Evolutionary conservation across 129 eudicot genomes (phyloP).

Genomic region (Scalesia atractyloides): DNA sequence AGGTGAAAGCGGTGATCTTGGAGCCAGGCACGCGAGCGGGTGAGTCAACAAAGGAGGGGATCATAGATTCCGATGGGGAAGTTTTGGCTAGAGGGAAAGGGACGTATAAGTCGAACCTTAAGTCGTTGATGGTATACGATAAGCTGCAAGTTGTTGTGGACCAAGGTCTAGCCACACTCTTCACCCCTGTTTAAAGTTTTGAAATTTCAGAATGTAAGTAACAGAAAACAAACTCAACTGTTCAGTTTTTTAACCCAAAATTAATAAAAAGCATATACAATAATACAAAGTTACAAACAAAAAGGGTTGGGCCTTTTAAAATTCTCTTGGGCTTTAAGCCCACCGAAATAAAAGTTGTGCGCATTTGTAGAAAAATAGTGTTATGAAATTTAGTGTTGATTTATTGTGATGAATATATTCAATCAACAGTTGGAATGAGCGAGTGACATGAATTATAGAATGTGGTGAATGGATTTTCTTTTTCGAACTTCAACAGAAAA

Average conservation of each 20-base stretch:
- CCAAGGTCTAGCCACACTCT: constrained; percentile 84
- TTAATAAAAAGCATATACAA: not conserved
- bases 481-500: too few relatives aligned
- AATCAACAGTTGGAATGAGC: too few relatives aligned
- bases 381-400: too few relatives aligned
- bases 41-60: constrained; percentile 66
- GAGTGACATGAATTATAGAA: too few relatives aligned
- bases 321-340: too few relatives aligned
- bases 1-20: constrained; percentile 82
- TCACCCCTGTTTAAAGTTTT: constrained; percentile 55
- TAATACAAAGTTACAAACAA: not conserved
- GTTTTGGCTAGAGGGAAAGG: constrained; percentile 92
- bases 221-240: not conserved
- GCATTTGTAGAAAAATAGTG: too few relatives aligned
- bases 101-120: constrained; percentile 62
- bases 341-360: too few relatives aligned
- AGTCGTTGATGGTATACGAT: constrained; percentile 67
- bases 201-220: constrained; percentile 25
- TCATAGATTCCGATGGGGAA: constrained; percentile 92
- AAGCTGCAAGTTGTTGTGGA: constrained; percentile 67
- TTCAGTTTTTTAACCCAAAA: not conserved
- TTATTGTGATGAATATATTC: too few relatives aligned
- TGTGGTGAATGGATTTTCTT: too few relatives aligned
- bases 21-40: constrained; percentile 70
- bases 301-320: not conserved